phyloP scores from a whole-genome alignment of 805 yeast species.

The Myxozyma neotropica region DNA sequence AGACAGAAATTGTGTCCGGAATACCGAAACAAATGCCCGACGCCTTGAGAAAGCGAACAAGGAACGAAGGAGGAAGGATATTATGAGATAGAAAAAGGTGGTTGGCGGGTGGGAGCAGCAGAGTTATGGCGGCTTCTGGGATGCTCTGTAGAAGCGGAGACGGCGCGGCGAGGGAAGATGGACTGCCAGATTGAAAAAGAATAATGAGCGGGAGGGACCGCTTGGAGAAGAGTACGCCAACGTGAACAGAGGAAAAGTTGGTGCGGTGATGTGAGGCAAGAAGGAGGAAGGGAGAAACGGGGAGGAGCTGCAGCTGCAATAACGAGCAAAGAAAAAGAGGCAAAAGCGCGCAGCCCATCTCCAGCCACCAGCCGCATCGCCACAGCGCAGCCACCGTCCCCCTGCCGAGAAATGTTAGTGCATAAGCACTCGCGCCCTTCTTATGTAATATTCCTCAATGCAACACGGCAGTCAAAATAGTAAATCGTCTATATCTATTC shows the following conservation, averaged over 20 bases:
- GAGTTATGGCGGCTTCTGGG: constrained; percentile 40
- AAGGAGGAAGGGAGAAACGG: neutral
- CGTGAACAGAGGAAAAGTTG: neutral
- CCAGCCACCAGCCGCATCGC: neutral
- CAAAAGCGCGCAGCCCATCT: neutral
- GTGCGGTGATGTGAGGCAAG: neutral
- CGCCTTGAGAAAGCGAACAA: neutral
- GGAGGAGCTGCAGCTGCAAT: neutral
- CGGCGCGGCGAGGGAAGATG: constrained; percentile 17
- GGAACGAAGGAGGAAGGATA: neutral
- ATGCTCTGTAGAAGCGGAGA: constrained; percentile 37
- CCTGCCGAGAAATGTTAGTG: neutral
- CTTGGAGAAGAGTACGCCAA: constrained; percentile 14
- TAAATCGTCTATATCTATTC: no score
- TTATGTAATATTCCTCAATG: no score
- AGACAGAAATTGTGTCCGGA: no score
- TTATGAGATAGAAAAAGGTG: neutral
- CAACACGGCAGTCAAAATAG: no score
- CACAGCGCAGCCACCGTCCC: neutral
- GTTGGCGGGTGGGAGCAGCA: neutral
- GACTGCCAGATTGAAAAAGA: constrained; percentile 35
- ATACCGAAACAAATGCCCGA: no score
- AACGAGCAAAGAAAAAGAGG: neutral
- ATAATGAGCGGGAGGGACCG: constrained; percentile 13
- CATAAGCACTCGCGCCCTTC: no score